Percentiles rank a stretch among this genome's conserved stretches.
These are phyloP conservation scores for Phytophthora macrochlamydospora DNA, from an alignment of 352 stramenopile genomes.

Conservation along the genomic window DNA sequence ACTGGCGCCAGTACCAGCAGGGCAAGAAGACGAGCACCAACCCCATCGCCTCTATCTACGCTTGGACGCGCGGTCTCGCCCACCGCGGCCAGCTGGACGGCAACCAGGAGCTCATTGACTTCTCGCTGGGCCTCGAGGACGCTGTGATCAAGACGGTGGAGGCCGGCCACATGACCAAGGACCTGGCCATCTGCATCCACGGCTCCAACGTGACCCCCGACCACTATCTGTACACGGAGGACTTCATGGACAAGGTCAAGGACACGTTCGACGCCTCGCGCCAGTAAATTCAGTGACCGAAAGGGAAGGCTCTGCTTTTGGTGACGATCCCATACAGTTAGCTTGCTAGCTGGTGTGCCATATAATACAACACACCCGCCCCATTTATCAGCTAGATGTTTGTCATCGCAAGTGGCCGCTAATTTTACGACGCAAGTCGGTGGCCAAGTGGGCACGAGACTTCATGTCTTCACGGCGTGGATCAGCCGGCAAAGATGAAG, in stretches of 20 bases:
- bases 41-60: slow-evolving; percentile 83
- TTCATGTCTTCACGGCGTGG: not conserved
- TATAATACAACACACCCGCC: slow-evolving; percentile 12
- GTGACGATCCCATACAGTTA: slow-evolving; percentile 18
- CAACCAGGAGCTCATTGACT: slow-evolving; percentile 73
- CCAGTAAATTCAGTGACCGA: slow-evolving; percentile 33
- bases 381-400: slow-evolving; percentile 22
- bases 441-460: not conserved
- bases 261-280: slow-evolving; percentile 66
- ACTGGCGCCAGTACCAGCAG: slow-evolving; percentile 85
- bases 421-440: slow-evolving; percentile 12
- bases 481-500: too few relatives aligned
- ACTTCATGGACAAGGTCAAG: slow-evolving; percentile 91
- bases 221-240: slow-evolving; percentile 64
- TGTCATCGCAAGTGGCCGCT: not conserved
- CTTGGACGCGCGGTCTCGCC: slow-evolving; percentile 74
- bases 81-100: slow-evolving; percentile 80
- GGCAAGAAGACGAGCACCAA: slow-evolving; percentile 82
- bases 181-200: slow-evolving; percentile 81
- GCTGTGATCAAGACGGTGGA: slow-evolving; percentile 82
- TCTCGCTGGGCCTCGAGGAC: slow-evolving; percentile 60
- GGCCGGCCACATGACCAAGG: slow-evolving; percentile 84
- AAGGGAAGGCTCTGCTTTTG: slow-evolving; percentile 7
- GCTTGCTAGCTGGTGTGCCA: slow-evolving; percentile 14
- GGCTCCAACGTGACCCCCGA: slow-evolving; percentile 55